These are phyloP conservation scores for Penicillium arizonense DNA, from an alignment of 495 filamentous ascomycete genomes.

Conservation along the genomic window DNA sequence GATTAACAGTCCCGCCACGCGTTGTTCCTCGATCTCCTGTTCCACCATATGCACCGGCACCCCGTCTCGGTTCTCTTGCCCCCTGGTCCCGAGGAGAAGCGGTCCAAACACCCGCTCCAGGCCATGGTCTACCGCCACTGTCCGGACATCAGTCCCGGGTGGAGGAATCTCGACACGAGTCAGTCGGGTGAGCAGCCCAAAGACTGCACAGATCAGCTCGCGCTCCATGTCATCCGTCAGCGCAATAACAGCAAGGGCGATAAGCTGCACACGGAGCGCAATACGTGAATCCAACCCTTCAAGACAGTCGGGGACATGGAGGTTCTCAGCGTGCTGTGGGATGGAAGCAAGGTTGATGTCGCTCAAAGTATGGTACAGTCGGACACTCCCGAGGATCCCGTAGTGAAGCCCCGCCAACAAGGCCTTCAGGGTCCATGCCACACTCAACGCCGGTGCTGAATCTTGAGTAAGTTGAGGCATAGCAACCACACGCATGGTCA, in stretches of 20 bases:
- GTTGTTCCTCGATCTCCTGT: conserved; percentile 31
- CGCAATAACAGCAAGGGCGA: conserved; percentile 39
- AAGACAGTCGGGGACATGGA: conserved; percentile 10
- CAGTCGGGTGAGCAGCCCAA: conserved; percentile 35
- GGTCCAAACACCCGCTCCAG: conserved; percentile 35
- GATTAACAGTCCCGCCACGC: conserved; percentile 33
- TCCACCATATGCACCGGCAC: conserved; percentile 18
- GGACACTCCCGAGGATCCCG: conserved; percentile 68
- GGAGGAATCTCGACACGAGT: conserved; percentile 21
- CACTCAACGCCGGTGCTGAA: conserved; percentile 56
- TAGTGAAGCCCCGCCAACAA: conserved; percentile 69
- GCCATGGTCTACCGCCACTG: conserved; percentile 22
- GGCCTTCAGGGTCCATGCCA: conserved; percentile 70
- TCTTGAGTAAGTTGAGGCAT: conserved; percentile 20
- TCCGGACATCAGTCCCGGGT: conserved; percentile 13
- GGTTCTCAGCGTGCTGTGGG: conserved; percentile 43
- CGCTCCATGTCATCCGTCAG: conserved; percentile 37
- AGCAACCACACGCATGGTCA: conserved; percentile 31
- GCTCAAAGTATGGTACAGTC: conserved; percentile 63
- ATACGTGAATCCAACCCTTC: conserved; percentile 11
- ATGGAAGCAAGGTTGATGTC: conserved; percentile 54
- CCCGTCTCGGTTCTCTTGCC: conserved; percentile 7
- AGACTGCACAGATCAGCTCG: conserved; percentile 40
- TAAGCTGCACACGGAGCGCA: conserved; percentile 26
- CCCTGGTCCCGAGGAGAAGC: conserved; percentile 23